Evolutionary conservation across 305 asterid genomes (phyloP).

Genomic region (Fraxinus baroniana): DNA sequence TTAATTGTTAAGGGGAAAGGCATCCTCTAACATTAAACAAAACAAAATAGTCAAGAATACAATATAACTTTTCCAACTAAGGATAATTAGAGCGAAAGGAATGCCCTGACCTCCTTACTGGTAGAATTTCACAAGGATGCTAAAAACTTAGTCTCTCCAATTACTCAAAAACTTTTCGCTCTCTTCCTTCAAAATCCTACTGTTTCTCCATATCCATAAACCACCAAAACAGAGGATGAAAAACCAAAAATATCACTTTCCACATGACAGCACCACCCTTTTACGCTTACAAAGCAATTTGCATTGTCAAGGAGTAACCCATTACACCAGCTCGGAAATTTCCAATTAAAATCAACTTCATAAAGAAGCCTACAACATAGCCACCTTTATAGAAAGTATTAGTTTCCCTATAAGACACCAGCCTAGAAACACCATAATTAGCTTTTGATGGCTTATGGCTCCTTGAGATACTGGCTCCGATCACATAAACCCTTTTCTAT

Average conservation of each 20-base stretch:
- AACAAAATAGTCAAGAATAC: neutral
- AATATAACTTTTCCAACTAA: neutral
- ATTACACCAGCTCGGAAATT: neutral
- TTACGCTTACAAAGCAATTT: neutral
- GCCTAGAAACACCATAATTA: neutral
- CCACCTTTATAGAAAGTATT: neutral
- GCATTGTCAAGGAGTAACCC: neutral
- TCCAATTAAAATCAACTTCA: neutral
- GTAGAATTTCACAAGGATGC: neutral
- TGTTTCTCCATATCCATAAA: neutral
- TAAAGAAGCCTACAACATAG: neutral
- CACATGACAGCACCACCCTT: neutral
- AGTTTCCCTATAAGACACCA: neutral
- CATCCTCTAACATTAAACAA: neutral
- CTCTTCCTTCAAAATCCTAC: neutral
- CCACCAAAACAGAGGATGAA: neutral
- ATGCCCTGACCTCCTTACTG: neutral
- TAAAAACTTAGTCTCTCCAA: neutral
- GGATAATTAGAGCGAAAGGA: neutral
- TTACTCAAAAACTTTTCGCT: neutral
- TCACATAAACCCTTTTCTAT: neutral
- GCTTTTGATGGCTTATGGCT: neutral
- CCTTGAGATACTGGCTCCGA: neutral
- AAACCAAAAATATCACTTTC: neutral
- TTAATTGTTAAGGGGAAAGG: neutral